A percentile compares a stretch with the other conserved stretches of the same genome.
Evolutionary conservation across 2,329 filamentous ascomycete species (phyloP).

Genomic region (Xylariaceae sp.): DNA sequence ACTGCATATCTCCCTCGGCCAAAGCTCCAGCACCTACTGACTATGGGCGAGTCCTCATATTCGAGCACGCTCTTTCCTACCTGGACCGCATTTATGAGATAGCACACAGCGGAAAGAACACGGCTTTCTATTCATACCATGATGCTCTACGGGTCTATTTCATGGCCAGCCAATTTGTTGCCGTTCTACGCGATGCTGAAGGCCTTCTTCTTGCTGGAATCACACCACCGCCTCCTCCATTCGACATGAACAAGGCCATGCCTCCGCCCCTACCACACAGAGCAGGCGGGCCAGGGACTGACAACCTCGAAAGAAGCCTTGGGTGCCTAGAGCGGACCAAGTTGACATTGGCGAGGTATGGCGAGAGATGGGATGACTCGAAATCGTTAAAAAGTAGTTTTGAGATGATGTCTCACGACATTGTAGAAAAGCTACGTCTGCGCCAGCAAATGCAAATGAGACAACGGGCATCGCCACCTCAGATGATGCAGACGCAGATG

Average conservation of each 20-base stretch:
- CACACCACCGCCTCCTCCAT: conserved; percentile 42
- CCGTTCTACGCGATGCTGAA: conserved; percentile 57
- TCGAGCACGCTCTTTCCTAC: conserved; percentile 83
- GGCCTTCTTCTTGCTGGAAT: conserved; percentile 54
- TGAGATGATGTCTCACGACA: conserved; percentile 46
- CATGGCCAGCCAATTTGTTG: conserved; percentile 62
- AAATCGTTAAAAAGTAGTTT: conserved; percentile 53
- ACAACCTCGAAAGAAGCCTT: conserved; percentile 56
- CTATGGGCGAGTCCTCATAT: conserved; percentile 77
- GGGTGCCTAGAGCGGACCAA: conserved; percentile 53
- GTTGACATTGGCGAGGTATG: conserved; percentile 54
- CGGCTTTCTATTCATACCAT: conserved; percentile 77
- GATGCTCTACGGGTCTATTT: conserved; percentile 84
- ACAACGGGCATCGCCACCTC: conserved; percentile 34
- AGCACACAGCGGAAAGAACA: conserved; percentile 55
- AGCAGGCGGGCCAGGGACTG: conserved; percentile 38
- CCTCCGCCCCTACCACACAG: conserved; percentile 53
- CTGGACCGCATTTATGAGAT: conserved; percentile 70
- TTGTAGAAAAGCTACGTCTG: conserved; percentile 42
- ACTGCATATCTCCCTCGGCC: conserved; percentile 79
- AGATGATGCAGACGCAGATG: conserved; percentile 29
- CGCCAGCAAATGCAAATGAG: conserved; percentile 38
- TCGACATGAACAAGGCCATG: conserved; percentile 45
- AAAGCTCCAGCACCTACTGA: conserved; percentile 70
- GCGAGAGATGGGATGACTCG: conserved; percentile 59